phyloP scores from a whole-genome alignment of 2,329 filamentous ascomycete genomes.

The Colletotrichum scovillei region DNA sequence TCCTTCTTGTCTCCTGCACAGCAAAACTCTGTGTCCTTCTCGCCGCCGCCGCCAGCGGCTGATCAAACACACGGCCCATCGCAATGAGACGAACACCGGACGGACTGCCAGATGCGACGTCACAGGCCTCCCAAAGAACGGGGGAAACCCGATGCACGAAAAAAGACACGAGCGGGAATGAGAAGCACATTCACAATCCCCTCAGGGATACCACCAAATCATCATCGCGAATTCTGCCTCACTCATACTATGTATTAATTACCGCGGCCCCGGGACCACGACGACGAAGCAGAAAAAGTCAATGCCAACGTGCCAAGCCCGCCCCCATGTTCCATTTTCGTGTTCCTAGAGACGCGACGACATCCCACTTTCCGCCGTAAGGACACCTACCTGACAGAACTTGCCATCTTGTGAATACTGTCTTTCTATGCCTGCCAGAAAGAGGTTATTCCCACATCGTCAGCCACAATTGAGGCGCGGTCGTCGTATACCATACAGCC shows the following conservation, averaged over 20 bases:
- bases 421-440: background rate
- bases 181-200: background rate
- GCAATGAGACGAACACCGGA: constrained; percentile 24
- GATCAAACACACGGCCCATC: constrained; percentile 15
- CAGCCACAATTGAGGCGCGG: constrained; percentile 4
- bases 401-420: background rate
- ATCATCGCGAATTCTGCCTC: background rate
- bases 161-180: background rate
- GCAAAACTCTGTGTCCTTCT: background rate
- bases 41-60: background rate
- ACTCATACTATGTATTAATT: background rate
- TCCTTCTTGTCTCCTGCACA: background rate
- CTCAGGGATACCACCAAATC: too few species aligned
- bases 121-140: constrained; percentile 1
- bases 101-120: constrained; percentile 12
- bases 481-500: background rate
- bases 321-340: background rate
- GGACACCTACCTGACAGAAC: background rate
- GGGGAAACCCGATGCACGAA: background rate
- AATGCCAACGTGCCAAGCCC: background rate
- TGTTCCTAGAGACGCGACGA: background rate
- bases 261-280: background rate
- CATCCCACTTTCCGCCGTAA: constrained; percentile 4
- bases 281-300: background rate
- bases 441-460: constrained; percentile 28